Conservation (phyloP, 2,329 filamentous ascomycete genomes). For the Lachnellula arida region DNA sequence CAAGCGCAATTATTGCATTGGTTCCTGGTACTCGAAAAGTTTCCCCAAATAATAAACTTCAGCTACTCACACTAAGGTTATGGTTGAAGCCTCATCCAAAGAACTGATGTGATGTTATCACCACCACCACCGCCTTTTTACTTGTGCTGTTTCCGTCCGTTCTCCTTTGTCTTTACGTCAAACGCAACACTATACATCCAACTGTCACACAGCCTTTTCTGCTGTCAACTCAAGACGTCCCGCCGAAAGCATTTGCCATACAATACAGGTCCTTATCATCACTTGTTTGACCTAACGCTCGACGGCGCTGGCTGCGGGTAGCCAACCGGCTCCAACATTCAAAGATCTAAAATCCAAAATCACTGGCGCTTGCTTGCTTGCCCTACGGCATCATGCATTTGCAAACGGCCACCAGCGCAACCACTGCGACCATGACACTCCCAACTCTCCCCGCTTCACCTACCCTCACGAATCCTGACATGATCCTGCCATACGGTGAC, state of each 20-base stretch:
- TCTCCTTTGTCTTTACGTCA: neutral
- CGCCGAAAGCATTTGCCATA: neutral
- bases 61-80: too few relatives aligned
- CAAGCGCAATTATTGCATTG: neutral
- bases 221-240: neutral
- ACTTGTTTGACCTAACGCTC: neutral
- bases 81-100: too few relatives aligned
- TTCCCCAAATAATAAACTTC: neutral
- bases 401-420: slow-evolving; percentile 20
- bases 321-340: too few relatives aligned
- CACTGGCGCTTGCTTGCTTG: neutral
- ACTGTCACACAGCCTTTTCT: neutral
- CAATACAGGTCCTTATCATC: too few relatives aligned
- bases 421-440: slow-evolving; percentile 34
- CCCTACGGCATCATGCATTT: slow-evolving; percentile 24
- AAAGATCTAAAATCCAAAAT: neutral
- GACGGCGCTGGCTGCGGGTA: neutral
- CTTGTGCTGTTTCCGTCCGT: neutral
- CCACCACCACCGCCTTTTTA: neutral
- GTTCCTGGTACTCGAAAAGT: neutral
- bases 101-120: too few relatives aligned
- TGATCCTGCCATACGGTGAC: slow-evolving; percentile 73
- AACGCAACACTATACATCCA: neutral
- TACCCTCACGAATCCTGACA: slow-evolving; percentile 87
- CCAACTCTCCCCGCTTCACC: slow-evolving; percentile 64